Evolutionary conservation across 371 early-diverging fungal species (phyloP), one percentile per base, ranked within the genome.

Genomic region (Mucor irregularis): DNA sequence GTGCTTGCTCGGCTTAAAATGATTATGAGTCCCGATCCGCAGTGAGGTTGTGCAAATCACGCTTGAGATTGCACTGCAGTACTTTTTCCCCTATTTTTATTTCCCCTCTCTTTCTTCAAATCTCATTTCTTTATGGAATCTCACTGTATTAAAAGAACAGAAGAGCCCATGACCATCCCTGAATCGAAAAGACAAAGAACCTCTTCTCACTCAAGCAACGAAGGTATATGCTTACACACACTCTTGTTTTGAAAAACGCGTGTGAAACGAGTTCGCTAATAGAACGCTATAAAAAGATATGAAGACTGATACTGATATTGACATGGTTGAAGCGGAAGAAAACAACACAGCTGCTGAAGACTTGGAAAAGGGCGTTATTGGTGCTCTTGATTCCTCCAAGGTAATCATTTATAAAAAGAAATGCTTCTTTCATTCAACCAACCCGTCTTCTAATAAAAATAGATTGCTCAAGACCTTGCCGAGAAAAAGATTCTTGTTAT

Each of bases 401-500:
- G 56, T 60, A 45, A 0, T 8, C 14, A 1, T 44, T 26, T 6
- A 35, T n/a, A 25, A 9, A 34, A 35, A 13, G n/a, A n/a, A n/a
- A n/a, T n/a, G n/a, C n/a, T n/a, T n/a, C n/a, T n/a, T n/a, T n/a
- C n/a, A n/a, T n/a, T n/a, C n/a, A n/a, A n/a, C n/a, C n/a, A n/a
- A n/a, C n/a, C n/a, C n/a, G n/a, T n/a, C n/a, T n/a, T n/a, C n/a
- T n/a, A n/a, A 51, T 26, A 1, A 4, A 16, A 6, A 29, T 58
- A 74, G 75, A 68, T 67, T 44, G 45, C 38, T 7, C 45, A 49
- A 35, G 58, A 50, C 22, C 49, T 80, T 21, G 69, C 58, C 17
- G 56, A 63, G 11, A 72, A 74, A 37, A 79, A 69, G 49, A 78
- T 93, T 14, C 69, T 95, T 30, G 84, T 94, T 49, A 90, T 94